A percentile compares a stretch with the other conserved stretches of the same genome.
phyloP scores from a whole-genome alignment of 176 grass and related monocot species.

The Panicum miliaceum region DNA sequence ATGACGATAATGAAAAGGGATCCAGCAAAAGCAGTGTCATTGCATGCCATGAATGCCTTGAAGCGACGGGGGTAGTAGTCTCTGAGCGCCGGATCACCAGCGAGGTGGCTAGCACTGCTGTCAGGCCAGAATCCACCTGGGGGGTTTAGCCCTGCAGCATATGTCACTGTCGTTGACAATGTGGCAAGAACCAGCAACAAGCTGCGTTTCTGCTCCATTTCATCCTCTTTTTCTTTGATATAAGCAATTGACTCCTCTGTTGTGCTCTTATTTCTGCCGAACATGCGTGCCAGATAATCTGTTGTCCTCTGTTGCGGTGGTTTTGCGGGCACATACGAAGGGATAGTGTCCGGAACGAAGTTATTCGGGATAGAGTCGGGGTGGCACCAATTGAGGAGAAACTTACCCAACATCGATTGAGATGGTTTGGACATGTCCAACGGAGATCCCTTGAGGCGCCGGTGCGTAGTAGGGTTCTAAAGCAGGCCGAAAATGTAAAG shows the following conservation, averaged over 20 bases:
- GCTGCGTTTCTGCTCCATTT: conserved; percentile 34
- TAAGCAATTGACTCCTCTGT: conserved; percentile 5
- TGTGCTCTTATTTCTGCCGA: neutral
- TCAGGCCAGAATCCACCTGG: conserved; percentile 46
- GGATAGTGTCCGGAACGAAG: no score
- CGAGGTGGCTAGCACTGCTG: neutral
- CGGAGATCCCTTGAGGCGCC: no score
- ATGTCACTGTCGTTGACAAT: conserved; percentile 43
- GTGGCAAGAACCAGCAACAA: conserved; percentile 51
- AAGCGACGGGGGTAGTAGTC: conserved; percentile 41
- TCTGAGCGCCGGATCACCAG: conserved; percentile 31
- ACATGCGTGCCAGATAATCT: neutral
- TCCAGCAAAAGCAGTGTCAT: conserved; percentile 37
- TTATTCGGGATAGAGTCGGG: no score
- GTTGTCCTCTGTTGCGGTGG: no score
- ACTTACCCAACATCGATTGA: no score
- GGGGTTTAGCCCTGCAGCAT: conserved; percentile 38
- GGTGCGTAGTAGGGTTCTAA: no score
- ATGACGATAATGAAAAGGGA: conserved; percentile 50
- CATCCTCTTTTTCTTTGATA: conserved; percentile 25
- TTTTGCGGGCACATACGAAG: no score
- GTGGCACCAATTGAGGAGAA: no score
- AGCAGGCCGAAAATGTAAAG: no score
- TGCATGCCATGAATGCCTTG: conserved; percentile 48
- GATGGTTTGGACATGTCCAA: no score